phyloP scores from a whole-genome alignment of 495 filamentous ascomycete species.

The Rhizodiscina lignyota region DNA sequence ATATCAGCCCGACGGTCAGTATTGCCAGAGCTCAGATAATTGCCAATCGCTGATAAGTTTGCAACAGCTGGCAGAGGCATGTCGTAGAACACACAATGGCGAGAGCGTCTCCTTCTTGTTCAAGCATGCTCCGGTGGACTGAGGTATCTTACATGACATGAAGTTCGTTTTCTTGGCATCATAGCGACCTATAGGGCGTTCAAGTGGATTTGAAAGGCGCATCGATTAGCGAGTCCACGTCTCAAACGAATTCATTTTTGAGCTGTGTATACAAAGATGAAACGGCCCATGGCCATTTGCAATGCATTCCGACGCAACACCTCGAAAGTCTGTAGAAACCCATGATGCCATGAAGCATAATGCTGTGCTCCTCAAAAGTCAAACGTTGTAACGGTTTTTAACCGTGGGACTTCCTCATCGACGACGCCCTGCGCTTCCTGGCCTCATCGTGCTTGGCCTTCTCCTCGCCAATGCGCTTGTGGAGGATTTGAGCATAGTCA shows the following conservation, averaged over 20 bases:
- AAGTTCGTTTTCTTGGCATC: neutral
- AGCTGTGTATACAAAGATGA: too few species aligned
- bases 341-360: too few species aligned
- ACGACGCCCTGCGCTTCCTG: constrained; percentile 90
- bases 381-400: too few species aligned
- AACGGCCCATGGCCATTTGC: too few species aligned
- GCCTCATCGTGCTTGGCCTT: constrained; percentile 79
- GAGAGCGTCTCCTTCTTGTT: constrained; percentile 89
- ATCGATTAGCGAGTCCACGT: too few species aligned
- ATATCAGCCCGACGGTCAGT: constrained; percentile 74
- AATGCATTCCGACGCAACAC: too few species aligned
- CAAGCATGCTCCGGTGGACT: constrained; percentile 56
- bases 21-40: constrained; percentile 1
- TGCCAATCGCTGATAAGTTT: constrained; percentile 16
- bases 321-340: too few species aligned
- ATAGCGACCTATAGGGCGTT: too few species aligned
- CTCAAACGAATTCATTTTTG: too few species aligned
- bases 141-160: neutral
- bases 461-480: constrained; percentile 89
- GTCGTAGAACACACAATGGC: constrained; percentile 87
- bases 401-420: too few species aligned
- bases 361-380: too few species aligned
- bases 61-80: constrained; percentile 37
- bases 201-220: too few species aligned
- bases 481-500: constrained; percentile 85